Evolutionary conservation across 257 asterid species (phyloP), one percentile per base, ranked within the genome.

Genomic region (Leptodermis oblonga): DNA sequence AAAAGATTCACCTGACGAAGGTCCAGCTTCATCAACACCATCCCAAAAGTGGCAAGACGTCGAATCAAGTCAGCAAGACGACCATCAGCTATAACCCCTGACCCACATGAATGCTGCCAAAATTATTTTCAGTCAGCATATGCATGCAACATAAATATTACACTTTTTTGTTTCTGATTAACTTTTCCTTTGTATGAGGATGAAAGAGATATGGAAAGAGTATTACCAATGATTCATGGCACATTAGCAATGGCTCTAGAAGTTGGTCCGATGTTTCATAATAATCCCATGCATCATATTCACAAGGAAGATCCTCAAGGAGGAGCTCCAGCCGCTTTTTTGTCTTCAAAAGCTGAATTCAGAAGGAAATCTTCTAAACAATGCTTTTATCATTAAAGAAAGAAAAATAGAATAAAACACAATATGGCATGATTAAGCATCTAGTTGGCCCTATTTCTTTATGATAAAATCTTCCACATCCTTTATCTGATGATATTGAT

Each of bases 21-120:
- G 82, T 93, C 97, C 54, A 93, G 97, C 87, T 93, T 90, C 97
- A 93, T 88, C 62, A 90, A 78, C 61, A 86, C 97, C 95, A 93
- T 93, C 53, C 97, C 96, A 43, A 93, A 93, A 34, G 96, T 81
- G 67, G 92, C 83, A 68, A 88, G 96, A 63, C 97, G 97, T 73
- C 99, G 85, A 65, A 90, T 90, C 65, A 93, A 79, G 87, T 93
- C 99, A 73, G 87, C 86, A 72, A 93, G 85, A 52, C 99, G 81
- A 34, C 97, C 99, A 82, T 93, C 99, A 59, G 92, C 99, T 72
- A 93, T 82, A 76, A 93, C 82, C 62, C 86, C 95, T 52, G 99
- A 88, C 42, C 97, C 99, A 63, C 94, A 82, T 67, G 92, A 86
- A 87, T 84, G 95, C 97, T 93, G 85, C 78, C 71, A 72, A 77